Percentiles rank a stretch among this genome's conserved stretches.
These are phyloP conservation scores for Neurospora sp. DNA, from an alignment of 495 filamentous ascomycete genomes.

Conservation along the genomic window DNA sequence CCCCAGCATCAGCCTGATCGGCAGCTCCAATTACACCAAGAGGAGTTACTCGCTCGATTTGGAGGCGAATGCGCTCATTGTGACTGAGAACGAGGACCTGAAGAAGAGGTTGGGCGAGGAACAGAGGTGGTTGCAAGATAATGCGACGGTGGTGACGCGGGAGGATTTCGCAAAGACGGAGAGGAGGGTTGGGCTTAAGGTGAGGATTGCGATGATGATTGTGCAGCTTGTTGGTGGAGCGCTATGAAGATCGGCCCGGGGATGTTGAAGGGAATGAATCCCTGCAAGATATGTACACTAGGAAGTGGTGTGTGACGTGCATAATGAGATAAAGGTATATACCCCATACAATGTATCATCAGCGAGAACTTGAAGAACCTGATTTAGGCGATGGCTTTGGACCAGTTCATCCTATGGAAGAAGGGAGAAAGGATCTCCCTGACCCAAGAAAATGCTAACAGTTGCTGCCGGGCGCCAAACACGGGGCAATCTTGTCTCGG, in stretches of 20 bases:
- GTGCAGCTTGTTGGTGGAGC: conserved; percentile 63
- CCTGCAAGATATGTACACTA: neutral
- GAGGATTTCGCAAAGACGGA: conserved; percentile 74
- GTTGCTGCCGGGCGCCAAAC: neutral
- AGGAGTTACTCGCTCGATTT: conserved; percentile 85
- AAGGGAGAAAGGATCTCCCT: neutral
- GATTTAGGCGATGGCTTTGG: neutral
- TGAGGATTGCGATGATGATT: conserved; percentile 87
- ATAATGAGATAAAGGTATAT: conserved; percentile 7
- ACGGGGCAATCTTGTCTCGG: neutral
- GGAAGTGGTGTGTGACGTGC: neutral
- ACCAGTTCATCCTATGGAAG: neutral
- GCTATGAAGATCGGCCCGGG: conserved; percentile 29
- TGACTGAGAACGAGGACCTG: conserved; percentile 67
- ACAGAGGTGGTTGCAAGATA: conserved; percentile 64
- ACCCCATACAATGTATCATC: conserved; percentile 3
- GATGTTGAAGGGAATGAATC: neutral
- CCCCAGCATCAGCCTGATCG: conserved; percentile 74
- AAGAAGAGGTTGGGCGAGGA: conserved; percentile 67
- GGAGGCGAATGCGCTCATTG: conserved; percentile 74
- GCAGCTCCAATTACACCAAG: conserved; percentile 93
- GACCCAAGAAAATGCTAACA: neutral
- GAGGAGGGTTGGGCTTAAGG: conserved; percentile 73
- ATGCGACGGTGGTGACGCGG: conserved; percentile 52
- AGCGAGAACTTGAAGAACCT: neutral